Base-by-base conservation (phyloP, 148 eudicot genomes). In the Chenopodium formosanum region DNA sequence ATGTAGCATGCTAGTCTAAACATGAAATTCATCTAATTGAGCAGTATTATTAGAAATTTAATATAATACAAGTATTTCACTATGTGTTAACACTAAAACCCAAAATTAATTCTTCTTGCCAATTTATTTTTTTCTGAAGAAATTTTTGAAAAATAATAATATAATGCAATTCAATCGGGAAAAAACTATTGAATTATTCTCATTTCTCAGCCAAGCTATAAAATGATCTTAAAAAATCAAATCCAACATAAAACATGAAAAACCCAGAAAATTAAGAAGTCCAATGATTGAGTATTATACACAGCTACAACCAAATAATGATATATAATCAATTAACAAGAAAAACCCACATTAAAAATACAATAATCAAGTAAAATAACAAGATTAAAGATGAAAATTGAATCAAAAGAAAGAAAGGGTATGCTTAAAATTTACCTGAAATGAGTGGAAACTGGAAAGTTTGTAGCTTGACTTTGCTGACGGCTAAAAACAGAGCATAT, bases 401-500 rank as follows among this genome's bases (percentile, higher is more conserved):
- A 25, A 46, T 19, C 1, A 32, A 17, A 3, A n/a, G 29, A 1
- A 22, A 32, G 22, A 53, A 56, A 53, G 68, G 48, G 44, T 79
- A 44, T 32, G 47, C 5, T 4, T 56, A 50, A 58, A 73, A 40
- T 47, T 62, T 73, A 47, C 85, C 82, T 78, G 82, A 53, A 40
- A 46, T 40, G 44, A 40, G 44, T 40, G 44, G 44, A 75, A 8
- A 67, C 50, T 69, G 63, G 74, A 79, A 76, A 66, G 37, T 34
- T 75, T 60, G 70, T 72, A 8, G 70, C 20, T 70, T 27, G 78
- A 27, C 23, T 73, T 79, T 56, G 82, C 76, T 58, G 56, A 79
- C 32, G 44, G 73, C 70, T 37, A 10, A 10, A 74, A 48, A 79
- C 52, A 75, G 31, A 40, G 79, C 63, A 67, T 25, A 4, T 56